Base-by-base conservation (phyloP, 495 filamentous ascomycete species). In the Talaromyces thailandensis region DNA sequence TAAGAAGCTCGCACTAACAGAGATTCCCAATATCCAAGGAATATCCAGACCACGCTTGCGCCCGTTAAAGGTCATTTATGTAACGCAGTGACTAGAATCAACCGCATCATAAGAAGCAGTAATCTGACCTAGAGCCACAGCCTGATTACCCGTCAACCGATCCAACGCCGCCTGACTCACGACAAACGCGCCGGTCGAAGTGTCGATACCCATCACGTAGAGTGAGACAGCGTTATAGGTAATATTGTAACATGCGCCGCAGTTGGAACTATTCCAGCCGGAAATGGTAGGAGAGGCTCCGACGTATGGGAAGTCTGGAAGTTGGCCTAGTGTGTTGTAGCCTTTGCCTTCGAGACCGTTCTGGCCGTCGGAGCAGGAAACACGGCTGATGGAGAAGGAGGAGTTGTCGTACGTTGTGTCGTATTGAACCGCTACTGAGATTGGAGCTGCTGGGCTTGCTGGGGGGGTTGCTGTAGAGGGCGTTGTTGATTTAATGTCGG, bases 241-340 rank as follows among this genome's bases (percentile, higher is more conserved):
- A 53, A 90, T 72, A 52, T 72, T 59, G 75, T 85, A 93, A 80
- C 89, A 93, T 9, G 81, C 82, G 60, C 90, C 89, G 74, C 90
- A 93, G 64, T 75, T 75, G 16, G 68, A 37, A 63, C 70, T 75
- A 81, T 86, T 76, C 84, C 82, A 88, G 37, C 81, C 83, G 3
- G 69, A 65, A 23, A 92, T 77, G 26, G 82, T 83, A 32, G 78
- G 75, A 1, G 81, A 75, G 58, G 84, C 88, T n/a, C 85, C 88
- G 63, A 92, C 83, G 66, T 77, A 71, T 2, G 82, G 80, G 76
- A 85, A 89, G 8, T 56, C 62, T 0, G 80, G 80, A 59, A 90
- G 64, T 11, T 76, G 69, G 23, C 76, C 77, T 58, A 92, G 81
- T 31, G 86, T 84, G 63, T 86, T 84, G 71, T 87, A 86, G 69